Evolutionary conservation across 208 protist species (phyloP), one percentile per base, ranked within the genome.

Genomic region (Leishmania major): DNA sequence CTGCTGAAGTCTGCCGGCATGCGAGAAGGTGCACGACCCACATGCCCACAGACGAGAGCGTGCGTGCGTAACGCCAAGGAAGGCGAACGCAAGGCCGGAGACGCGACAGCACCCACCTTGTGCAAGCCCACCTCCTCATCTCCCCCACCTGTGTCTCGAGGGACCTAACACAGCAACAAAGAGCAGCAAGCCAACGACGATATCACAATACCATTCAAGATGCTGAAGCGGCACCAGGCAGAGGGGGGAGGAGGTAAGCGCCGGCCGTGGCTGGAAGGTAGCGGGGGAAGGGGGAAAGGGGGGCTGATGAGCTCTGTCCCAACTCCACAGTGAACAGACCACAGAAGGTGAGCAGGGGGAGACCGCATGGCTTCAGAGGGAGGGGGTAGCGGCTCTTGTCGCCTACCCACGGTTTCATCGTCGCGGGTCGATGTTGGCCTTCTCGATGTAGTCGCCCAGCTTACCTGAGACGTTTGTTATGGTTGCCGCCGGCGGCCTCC

Each of bases 381-480:
- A n/a, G 15, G 60, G 13, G 11, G 73, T 22, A 45, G 47, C n/a
- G 35, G 19, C 51, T 15, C 3, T 0, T 51, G 70, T 74, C 43
- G 70, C 1, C 13, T 45, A 17, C n/a, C 28, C 43, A n/a, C 28
- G 6, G 25, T 6, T 31, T 74, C 45, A 74, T 37, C 70, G 73
- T 10, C 73, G 31, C 35, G 73, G 47, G 31, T 55, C n/a, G 19
- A 77, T 77, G 51, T 22, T 77, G 19, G 51, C 51, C n/a, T 77
- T 59, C 31, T 83, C 75, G 15, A 62, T 78, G 53, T 67, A 76
- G 71, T 86, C 40, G 59, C 31, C 77, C 66, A 90, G 78, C 31
- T 74, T 81, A 0, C 90, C 90, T 11, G 88, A 93, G 22, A 96
- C 76, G 83, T 96, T 95, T 62, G 91, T 95, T 67, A 96, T 88